phyloP scores from a whole-genome alignment of 768 basidiomycete genomes.

The Pluteus cervinus region DNA sequence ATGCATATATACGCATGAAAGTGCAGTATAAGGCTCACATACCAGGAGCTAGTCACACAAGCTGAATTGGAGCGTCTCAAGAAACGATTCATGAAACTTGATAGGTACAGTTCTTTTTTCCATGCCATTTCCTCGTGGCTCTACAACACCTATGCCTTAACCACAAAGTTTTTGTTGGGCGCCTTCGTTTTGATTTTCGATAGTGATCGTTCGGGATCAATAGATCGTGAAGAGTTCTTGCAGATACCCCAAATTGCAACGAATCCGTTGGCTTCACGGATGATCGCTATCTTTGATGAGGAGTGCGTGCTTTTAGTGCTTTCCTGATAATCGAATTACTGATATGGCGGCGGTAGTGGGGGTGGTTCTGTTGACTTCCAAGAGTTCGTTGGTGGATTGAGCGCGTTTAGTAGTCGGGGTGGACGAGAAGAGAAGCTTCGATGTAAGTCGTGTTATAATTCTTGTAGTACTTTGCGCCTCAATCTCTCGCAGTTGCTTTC shows the following conservation, averaged over 20 bases:
- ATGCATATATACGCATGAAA: not conserved
- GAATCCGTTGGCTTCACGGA: slow-evolving; percentile 91
- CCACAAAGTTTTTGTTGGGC: no score
- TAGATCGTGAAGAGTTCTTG: slow-evolving; percentile 97
- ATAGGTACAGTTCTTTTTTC: slow-evolving; percentile 50
- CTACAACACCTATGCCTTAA: no score
- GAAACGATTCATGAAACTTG: slow-evolving; percentile 99
- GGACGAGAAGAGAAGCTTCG: slow-evolving; percentile 94
- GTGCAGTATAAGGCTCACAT: not conserved
- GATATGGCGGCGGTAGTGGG: slow-evolving; percentile 48
- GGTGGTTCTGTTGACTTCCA: slow-evolving; percentile 99
- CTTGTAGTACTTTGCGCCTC: slow-evolving; percentile 2
- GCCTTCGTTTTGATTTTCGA: not conserved
- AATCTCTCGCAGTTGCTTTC: slow-evolving; percentile 74
- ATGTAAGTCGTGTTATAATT: slow-evolving; percentile 51
- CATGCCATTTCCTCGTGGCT: no score
- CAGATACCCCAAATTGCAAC: slow-evolving; percentile 99
- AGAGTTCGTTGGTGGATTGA: slow-evolving; percentile 96
- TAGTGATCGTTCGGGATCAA: slow-evolving; percentile 95
- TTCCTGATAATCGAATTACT: slow-evolving; percentile 1
- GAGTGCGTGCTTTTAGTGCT: slow-evolving; percentile 60
- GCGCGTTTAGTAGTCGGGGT: slow-evolving; percentile 95
- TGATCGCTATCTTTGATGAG: slow-evolving; percentile 99
- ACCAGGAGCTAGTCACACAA: slow-evolving; percentile 67
- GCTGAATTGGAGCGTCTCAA: slow-evolving; percentile 92